Percentiles rank a stretch among this genome's conserved stretches.
phyloP scores from a whole-genome alignment of 139 green algal species.

The Diplosphaera chodatii region DNA sequence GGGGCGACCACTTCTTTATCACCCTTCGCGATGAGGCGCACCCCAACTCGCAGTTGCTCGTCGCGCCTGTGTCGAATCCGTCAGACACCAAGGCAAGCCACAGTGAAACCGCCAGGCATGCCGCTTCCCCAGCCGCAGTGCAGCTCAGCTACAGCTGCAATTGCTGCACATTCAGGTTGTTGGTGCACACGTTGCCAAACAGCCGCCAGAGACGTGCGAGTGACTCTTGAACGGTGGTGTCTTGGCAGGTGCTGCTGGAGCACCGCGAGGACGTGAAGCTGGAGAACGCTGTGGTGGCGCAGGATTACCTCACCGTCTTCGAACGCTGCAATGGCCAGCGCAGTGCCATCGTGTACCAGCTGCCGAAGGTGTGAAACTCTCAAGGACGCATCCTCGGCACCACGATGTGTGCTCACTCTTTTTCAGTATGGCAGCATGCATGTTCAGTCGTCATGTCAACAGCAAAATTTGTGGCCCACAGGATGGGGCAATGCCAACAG shows the following conservation, averaged over 20 bases:
- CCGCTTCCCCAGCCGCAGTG: too few species aligned
- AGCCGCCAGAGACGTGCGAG: too few species aligned
- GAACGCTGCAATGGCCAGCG: constrained; percentile 32
- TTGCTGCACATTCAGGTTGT: too few species aligned
- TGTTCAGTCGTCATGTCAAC: too few species aligned
- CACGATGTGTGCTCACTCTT: too few species aligned
- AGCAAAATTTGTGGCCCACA: too few species aligned
- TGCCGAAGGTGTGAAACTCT: constrained; percentile 22
- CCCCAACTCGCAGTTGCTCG: constrained; percentile 80
- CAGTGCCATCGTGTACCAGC: constrained; percentile 29
- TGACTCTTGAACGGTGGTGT: too few species aligned
- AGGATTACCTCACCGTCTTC: constrained; percentile 43
- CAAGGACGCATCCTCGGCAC: too few species aligned
- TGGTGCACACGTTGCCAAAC: too few species aligned
- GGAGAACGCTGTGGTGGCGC: constrained; percentile 40
- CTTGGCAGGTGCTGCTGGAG: constrained; percentile 53
- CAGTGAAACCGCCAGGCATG: too few species aligned
- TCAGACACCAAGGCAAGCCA: constrained; percentile 21
- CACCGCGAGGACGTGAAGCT: constrained; percentile 78
- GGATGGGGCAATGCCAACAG: constrained; percentile 14
- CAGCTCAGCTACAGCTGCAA: too few species aligned
- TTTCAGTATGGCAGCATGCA: neutral
- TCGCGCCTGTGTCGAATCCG: constrained; percentile 39
- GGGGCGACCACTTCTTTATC: constrained; percentile 54
- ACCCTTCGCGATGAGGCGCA: constrained; percentile 44